These are phyloP conservation scores for Graphilbum fragrans DNA, from an alignment of 2,329 filamentous ascomycete species.

Conservation along the genomic window DNA sequence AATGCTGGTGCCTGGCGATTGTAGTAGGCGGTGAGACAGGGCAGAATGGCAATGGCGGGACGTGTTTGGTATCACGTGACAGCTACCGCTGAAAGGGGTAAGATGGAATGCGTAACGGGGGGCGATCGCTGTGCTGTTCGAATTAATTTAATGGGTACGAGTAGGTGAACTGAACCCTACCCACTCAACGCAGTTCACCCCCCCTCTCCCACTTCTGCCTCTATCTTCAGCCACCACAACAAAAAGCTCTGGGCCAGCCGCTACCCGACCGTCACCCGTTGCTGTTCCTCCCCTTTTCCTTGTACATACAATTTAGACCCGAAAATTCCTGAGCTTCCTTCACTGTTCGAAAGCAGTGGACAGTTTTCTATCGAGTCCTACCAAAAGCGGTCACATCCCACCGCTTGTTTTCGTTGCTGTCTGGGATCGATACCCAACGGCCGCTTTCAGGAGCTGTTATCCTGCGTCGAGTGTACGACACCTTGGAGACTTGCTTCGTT, in stretches of 20 bases:
- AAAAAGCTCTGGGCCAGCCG: too few species aligned
- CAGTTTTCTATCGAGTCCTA: too few species aligned
- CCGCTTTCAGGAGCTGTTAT: neutral
- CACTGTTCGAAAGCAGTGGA: too few species aligned
- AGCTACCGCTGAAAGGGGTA: constrained; percentile 3
- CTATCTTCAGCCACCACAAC: neutral
- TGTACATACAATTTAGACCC: neutral
- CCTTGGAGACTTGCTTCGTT: neutral
- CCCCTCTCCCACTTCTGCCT: too few species aligned
- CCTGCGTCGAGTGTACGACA: neutral
- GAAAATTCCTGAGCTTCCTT: too few species aligned
- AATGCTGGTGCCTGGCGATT: neutral
- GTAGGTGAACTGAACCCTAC: too few species aligned
- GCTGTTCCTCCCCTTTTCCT: neutral
- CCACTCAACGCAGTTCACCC: too few species aligned
- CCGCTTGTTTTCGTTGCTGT: neutral
- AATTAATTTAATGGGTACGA: too few species aligned
- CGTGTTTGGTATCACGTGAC: constrained; percentile 7
- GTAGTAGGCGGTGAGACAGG: neutral
- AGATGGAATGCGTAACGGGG: neutral
- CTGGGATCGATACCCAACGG: neutral
- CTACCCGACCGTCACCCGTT: neutral
- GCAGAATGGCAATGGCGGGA: neutral
- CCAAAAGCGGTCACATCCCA: too few species aligned
- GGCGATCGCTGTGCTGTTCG: neutral